phyloP scores from a whole-genome alignment of 1,284 basidiomycete genomes.

The Meira nashicola region DNA sequence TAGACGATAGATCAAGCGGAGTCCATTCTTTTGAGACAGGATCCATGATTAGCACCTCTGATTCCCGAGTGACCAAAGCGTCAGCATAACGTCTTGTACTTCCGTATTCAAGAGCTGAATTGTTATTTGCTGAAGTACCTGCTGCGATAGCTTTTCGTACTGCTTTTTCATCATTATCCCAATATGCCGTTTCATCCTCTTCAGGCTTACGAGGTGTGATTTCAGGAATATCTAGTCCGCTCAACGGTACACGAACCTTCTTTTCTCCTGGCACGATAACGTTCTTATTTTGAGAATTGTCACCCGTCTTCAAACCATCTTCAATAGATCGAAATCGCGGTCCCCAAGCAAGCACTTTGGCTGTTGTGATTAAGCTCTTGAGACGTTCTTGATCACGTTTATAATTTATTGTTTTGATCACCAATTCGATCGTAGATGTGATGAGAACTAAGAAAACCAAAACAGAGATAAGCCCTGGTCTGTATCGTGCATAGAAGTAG shows the following conservation, averaged over 20 bases:
- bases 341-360: conserved; percentile 39
- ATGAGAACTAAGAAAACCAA: conserved; percentile 29
- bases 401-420: conserved; percentile 26
- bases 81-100: conserved; percentile 25
- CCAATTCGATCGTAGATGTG: conserved; percentile 24
- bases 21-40: conserved; percentile 31
- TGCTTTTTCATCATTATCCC: conserved; percentile 39
- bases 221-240: conserved; percentile 32
- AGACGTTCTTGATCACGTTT: conserved; percentile 31
- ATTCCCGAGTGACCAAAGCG: conserved; percentile 28
- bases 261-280: conserved; percentile 22
- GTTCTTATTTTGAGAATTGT: conserved; percentile 7
- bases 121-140: conserved; percentile 9
- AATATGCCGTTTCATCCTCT: conserved; percentile 22
- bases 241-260: conserved; percentile 45
- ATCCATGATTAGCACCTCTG: conserved; percentile 23
- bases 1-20: conserved; percentile 28
- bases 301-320: not conserved
- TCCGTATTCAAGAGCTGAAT: conserved; percentile 13
- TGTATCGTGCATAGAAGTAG: conserved; percentile 45
- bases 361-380: conserved; percentile 29
- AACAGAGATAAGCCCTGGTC: conserved; percentile 36
- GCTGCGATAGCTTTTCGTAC: conserved; percentile 22
- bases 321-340: conserved; percentile 32
- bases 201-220: conserved; percentile 17